Evolutionary conservation across 2,329 filamentous ascomycete genomes (phyloP).

Genomic region (Ustulina deusta): DNA sequence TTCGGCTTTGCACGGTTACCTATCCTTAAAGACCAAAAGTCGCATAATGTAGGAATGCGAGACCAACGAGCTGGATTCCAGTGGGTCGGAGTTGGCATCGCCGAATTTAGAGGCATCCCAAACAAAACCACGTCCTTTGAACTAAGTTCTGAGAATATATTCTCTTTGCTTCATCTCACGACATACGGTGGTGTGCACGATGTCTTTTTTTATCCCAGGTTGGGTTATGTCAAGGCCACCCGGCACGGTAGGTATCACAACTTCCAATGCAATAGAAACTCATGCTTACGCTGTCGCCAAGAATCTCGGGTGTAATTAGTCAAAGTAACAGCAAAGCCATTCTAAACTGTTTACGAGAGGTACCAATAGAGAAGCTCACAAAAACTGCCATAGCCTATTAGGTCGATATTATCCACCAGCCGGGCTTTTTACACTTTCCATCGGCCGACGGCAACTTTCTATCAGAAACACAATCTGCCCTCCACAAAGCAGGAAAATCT

Average conservation of each 20-base stretch:
- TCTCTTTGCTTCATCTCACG: constrained; percentile 14
- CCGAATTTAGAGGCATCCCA: constrained; percentile 25
- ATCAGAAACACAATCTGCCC: constrained; percentile 42
- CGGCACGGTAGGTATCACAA: constrained; percentile 51
- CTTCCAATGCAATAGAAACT: constrained; percentile 46
- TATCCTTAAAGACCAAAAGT: constrained; percentile 46
- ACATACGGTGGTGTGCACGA: constrained; percentile 40
- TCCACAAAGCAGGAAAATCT: constrained; percentile 44
- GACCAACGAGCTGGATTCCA: constrained; percentile 23
- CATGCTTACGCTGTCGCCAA: constrained; percentile 47
- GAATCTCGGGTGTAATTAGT: constrained; percentile 38
- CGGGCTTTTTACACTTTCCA: constrained; percentile 49
- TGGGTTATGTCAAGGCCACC: constrained; percentile 54
- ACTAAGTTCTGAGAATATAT: constrained; percentile 12
- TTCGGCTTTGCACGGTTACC: constrained; percentile 50
- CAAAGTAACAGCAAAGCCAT: constrained; percentile 30
- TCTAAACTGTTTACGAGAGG: constrained; percentile 42
- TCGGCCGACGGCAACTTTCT: constrained; percentile 48
- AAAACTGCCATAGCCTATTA: constrained; percentile 47
- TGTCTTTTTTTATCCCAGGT: constrained; percentile 50
- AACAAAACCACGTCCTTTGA: constrained; percentile 13
- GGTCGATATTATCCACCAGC: constrained; percentile 44
- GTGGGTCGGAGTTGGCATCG: constrained; percentile 25
- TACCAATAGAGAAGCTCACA: constrained; percentile 44
- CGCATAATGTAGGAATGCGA: constrained; percentile 34